Percentiles rank a stretch among this genome's conserved stretches.
These are phyloP conservation scores for Xylariaceae sp. DNA, from an alignment of 2,329 filamentous ascomycete genomes.

Conservation along the genomic window DNA sequence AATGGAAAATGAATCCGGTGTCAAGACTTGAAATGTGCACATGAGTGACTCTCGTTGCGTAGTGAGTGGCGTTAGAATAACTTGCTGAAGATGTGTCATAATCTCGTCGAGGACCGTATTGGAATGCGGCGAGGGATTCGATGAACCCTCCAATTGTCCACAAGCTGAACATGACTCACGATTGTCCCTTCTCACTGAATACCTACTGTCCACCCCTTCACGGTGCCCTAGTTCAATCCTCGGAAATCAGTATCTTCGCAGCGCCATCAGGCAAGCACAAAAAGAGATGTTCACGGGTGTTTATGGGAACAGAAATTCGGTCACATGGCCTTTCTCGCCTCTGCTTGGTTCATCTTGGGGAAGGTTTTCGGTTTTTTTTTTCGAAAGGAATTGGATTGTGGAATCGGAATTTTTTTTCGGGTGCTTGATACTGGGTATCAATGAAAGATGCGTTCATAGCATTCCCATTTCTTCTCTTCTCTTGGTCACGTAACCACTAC, in stretches of 20 bases:
- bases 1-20: no score
- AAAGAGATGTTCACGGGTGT: neutral
- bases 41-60: neutral
- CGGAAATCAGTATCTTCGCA: neutral
- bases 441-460: slow-evolving; percentile 18
- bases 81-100: no score
- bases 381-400: slow-evolving; percentile 3
- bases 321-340: slow-evolving; percentile 6
- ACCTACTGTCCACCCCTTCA: neutral
- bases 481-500: slow-evolving; percentile 17
- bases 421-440: slow-evolving; percentile 17
- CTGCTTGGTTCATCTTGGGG: neutral
- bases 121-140: neutral
- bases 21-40: neutral
- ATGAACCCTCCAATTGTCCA: neutral
- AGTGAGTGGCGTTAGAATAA: neutral
- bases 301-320: slow-evolving; percentile 7
- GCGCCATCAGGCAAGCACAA: neutral
- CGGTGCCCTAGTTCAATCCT: neutral
- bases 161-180: neutral
- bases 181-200: neutral
- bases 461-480: slow-evolving; percentile 10
- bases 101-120: no score
- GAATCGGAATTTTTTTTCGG: slow-evolving; percentile 1
- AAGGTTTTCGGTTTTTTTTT: neutral